Evolutionary conservation across 345 rosid species (phyloP), one percentile per base, ranked within the genome.

Genomic region (Eucalyptus regnans): DNA sequence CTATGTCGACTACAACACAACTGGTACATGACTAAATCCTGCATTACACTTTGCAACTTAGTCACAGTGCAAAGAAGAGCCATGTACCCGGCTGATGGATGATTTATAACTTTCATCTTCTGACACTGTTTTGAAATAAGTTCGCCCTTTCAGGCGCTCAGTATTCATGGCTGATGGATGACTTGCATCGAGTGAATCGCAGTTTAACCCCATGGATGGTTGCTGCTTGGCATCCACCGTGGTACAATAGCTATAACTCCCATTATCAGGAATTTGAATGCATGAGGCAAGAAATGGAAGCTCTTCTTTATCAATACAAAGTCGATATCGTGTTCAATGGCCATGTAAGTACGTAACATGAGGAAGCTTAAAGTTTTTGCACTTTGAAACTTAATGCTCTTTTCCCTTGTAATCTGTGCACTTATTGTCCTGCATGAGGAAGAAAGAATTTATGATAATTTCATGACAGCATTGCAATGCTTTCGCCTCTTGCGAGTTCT

Each of bases 241-340:
- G 99, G 97, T 97, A 95, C 88, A 95, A 94, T 88, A 95, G 96
- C 91, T 96, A 96, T 86, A 90, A 94, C 71, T 95, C 99, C 6
- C 99, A 97, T 87, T 97, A 96, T 92, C 97, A 96, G 87, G 99
- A 96, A 90, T 96, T 94, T 88, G 99, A 97, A 92, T 97, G 99
- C 92, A 97, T 96, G 99, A 94, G 99, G 91, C 96, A 92, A 90
- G 95, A 93, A 91, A 96, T 97, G 97, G 99, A 97, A 92, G 92
- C 89, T 88, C 96, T 96, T 87, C 94, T 97, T 27, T 96, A 95
- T 90, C 93, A 93, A 89, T 92, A 96, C 80, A 90, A 91, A 27
- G 95, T 95, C 1, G 99, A 97, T 91, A 93, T 96, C 17, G 94
- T 96, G 41, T 96, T 95, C 90, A 91, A 95, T 60, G 99, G 99